Evolutionary conservation across 345 rosid genomes (phyloP), one percentile per base, ranked within the genome.

Genomic region (Bretschneidera sinensis): DNA sequence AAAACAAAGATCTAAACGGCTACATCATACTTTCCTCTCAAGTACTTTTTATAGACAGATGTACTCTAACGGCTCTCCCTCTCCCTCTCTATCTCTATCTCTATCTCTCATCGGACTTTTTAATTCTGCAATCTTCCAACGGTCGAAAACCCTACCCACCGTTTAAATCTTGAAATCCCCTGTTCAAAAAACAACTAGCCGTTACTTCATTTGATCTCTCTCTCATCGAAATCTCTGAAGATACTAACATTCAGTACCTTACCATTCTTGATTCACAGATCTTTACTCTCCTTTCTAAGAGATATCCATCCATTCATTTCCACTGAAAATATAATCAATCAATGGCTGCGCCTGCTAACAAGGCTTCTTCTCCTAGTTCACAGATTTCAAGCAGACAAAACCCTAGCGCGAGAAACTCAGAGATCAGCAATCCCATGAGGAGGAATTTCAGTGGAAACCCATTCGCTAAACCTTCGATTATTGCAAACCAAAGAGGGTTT

Each of bases 401-500:
- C 63, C 77, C 83, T 48, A 64, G 10, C 54, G 71, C 84, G 21
- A 81, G 92, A 70, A 80, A 75, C 62, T 87, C 92, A 0, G 95
- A 89, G 64, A 57, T 61, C 0, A 64, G 34, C 31, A 80, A 87
- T 20, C 82, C 89, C 6, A 74, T 80, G 71, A 82, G 95, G 25
- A 81, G 97, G 79, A 87, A 95, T 51, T 87, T 81, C 53, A 64
- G 66, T 9, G 88, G 72, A 18, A 87, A 65, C 66, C 88, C 90
- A 1, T 82, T 90, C 68, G 39, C 70, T 43, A 77, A 68, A 56
- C 81, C 88, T n/a, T 59, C 83, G 17, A 57, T 76, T 64, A 11
- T 68, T 19, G n/a, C 86, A 4, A 61, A 54, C 51, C 73, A 70
- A 1, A 78, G 76, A 70, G 75, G 81, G 11, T 79, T 77, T 53